phyloP scores from a whole-genome alignment of 345 rosid species.

The Bruguiera gymnorhiza region DNA sequence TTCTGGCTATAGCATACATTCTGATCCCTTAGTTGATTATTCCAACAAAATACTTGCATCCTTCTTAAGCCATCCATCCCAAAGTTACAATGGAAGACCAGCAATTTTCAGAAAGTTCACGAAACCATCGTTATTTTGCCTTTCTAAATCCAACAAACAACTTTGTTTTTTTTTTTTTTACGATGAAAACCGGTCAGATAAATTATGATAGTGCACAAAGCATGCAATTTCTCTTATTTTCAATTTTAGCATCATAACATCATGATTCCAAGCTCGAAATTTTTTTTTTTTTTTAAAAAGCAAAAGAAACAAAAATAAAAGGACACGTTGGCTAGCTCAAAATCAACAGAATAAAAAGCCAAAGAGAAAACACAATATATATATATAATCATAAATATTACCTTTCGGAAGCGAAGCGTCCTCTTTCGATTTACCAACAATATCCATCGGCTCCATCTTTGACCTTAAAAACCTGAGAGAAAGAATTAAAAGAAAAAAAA shows the following conservation, averaged over 20 bases:
- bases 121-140: too few relatives aligned
- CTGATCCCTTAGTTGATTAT: not conserved
- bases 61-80: not conserved
- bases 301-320: too few relatives aligned
- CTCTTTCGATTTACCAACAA: conserved; percentile 97
- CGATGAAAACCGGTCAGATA: too few relatives aligned
- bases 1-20: not conserved
- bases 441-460: conserved; percentile 97
- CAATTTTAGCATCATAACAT: not conserved
- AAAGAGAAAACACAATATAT: not conserved
- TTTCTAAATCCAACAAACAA: too few relatives aligned
- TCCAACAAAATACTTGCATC: not conserved
- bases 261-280: not conserved
- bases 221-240: not conserved
- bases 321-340: not conserved
- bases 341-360: not conserved
- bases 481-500: not conserved
- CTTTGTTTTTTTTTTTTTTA: too few relatives aligned
- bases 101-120: not conserved
- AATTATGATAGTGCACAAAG: too few relatives aligned
- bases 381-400: conserved; percentile 6
- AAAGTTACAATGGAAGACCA: not conserved
- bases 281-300: not conserved
- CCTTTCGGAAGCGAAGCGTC: conserved; percentile 99
- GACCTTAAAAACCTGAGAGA: conserved; percentile 26